These are phyloP conservation scores for Chenopodium suecicum DNA, from an alignment of 148 eudicot species.

Conservation along the genomic window DNA sequence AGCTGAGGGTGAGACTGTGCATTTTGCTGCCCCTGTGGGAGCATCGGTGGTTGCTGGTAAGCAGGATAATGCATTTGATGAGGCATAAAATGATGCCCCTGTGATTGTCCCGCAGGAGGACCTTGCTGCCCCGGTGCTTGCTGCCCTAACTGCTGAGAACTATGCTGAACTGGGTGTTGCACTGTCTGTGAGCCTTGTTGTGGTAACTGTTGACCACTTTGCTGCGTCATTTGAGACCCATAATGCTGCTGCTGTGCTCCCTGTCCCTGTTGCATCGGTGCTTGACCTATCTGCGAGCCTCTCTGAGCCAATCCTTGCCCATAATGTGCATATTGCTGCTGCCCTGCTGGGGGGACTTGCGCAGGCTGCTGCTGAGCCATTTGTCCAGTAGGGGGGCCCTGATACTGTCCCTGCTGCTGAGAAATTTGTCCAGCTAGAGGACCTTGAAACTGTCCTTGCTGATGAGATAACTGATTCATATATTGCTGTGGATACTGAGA, in stretches of 20 bases:
- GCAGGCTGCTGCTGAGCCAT: conserved; percentile 29
- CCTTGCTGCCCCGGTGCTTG: conserved; percentile 50
- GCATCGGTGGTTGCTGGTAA: conserved; percentile 52
- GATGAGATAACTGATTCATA: conserved; percentile 33
- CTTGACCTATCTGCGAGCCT: conserved; percentile 43
- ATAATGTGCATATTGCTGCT: conserved; percentile 33
- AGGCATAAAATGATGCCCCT: conserved; percentile 48
- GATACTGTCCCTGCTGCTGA: conserved; percentile 30
- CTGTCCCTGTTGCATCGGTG: conserved; percentile 48
- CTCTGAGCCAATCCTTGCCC: conserved; percentile 37
- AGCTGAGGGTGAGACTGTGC: conserved; percentile 50
- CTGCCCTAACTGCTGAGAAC: conserved; percentile 37
- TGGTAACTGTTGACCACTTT: conserved; percentile 36
- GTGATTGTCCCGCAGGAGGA: conserved; percentile 50
- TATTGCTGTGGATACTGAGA: conserved; percentile 42
- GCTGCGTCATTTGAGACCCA: conserved; percentile 45
- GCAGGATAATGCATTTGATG: conserved; percentile 52
- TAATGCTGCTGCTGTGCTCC: conserved; percentile 34
- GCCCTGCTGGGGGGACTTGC: conserved; percentile 37
- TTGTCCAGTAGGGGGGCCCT: conserved; percentile 17
- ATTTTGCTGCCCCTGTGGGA: conserved; percentile 49
- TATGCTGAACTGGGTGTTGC: conserved; percentile 46
- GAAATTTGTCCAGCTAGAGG: conserved; percentile 23
- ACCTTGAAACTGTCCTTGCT: conserved; percentile 30
- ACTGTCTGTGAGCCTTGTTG: conserved; percentile 46